These are phyloP conservation scores for Inga laurina DNA, from an alignment of 306 rosid genomes.

Conservation along the genomic window DNA sequence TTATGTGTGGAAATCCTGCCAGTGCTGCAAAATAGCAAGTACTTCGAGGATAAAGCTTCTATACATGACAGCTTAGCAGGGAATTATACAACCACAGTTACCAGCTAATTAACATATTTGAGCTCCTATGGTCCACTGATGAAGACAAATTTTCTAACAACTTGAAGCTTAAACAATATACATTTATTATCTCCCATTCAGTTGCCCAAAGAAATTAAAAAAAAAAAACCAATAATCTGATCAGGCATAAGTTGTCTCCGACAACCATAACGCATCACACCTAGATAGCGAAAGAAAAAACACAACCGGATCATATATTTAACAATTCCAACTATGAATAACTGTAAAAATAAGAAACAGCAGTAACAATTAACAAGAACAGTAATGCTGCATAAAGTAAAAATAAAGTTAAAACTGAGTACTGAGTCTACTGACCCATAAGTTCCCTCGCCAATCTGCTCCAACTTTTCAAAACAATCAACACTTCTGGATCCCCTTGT, in stretches of 20 bases:
- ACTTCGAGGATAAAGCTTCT: not conserved
- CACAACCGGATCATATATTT: not conserved
- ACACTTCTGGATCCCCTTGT: constrained; percentile 93
- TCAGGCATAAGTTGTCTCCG: constrained; percentile 12
- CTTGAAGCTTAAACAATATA: not conserved
- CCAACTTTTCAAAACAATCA: constrained; percentile 94
- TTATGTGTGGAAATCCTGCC: not conserved
- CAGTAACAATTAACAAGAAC: not conserved
- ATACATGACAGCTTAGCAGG: not conserved
- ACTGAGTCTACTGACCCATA: constrained; percentile 59
- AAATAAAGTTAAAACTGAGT: not conserved
- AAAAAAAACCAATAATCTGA: constrained; percentile 26
- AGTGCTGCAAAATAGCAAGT: not conserved
- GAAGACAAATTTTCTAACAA: not conserved
- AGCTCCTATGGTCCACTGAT: not conserved
- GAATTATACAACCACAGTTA: not conserved
- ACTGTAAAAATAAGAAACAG: not conserved
- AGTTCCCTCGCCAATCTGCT: constrained; percentile 98
- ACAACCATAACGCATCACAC: constrained; percentile 27
- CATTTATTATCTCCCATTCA: constrained; percentile 16
- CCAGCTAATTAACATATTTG: not conserved
- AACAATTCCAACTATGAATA: not conserved
- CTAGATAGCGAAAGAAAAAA: constrained; percentile 19
- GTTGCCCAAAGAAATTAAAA: not conserved
- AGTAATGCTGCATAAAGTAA: not conserved